Evolutionary conservation across 306 rosid species (phyloP).

Genomic region (Sophora flavescens): DNA sequence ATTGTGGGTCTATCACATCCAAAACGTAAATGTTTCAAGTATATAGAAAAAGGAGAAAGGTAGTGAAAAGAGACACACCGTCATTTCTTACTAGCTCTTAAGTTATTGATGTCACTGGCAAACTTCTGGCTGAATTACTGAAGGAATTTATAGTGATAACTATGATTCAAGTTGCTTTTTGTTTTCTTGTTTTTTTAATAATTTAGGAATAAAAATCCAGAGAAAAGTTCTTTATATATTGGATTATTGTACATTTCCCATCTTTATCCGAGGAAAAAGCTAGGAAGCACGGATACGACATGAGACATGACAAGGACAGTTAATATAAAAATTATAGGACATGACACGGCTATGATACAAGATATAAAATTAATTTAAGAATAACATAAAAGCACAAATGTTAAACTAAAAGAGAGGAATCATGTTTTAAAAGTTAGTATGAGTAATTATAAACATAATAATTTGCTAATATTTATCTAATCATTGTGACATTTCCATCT

Average conservation of each 20-base stretch:
- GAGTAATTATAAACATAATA: too few species aligned
- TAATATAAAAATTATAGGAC: too few species aligned
- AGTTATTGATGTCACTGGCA: neutral
- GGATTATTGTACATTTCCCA: conserved; percentile 24
- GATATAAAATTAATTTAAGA: too few species aligned
- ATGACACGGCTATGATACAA: too few species aligned
- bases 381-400: too few species aligned
- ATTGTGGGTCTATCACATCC: neutral
- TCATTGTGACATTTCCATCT: too few species aligned
- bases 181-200: neutral
- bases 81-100: conserved; percentile 6
- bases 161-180: neutral
- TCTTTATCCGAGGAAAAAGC: too few species aligned
- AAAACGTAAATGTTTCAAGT: conserved; percentile 11
- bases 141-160: neutral
- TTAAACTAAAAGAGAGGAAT: too few species aligned
- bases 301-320: too few species aligned
- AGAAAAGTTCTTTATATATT: conserved; percentile 20
- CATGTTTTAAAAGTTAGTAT: too few species aligned
- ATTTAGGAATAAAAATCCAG: conserved; percentile 14
- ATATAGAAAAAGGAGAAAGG: conserved; percentile 11
- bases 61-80: neutral
- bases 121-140: conserved; percentile 20
- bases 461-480: too few species aligned
- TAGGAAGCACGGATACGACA: too few species aligned